These are phyloP conservation scores for Fusarium caatingaense DNA, from an alignment of 2,329 filamentous ascomycete genomes.

Conservation along the genomic window DNA sequence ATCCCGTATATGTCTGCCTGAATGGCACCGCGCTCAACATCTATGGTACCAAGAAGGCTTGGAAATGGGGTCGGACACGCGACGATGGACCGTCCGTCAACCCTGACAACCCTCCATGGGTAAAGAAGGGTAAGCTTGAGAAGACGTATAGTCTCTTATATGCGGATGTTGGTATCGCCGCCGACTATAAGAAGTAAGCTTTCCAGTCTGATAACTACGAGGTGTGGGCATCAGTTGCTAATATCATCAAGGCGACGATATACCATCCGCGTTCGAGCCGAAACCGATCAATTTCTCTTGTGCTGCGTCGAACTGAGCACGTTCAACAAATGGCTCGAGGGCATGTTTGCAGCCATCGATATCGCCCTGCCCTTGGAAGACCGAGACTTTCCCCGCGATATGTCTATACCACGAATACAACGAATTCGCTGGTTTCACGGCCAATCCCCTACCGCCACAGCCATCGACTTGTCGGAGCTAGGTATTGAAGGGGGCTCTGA, in stretches of 20 bases:
- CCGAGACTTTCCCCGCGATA: constrained; percentile 71
- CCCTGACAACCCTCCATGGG: constrained; percentile 63
- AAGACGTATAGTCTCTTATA: constrained; percentile 78
- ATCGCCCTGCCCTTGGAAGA: constrained; percentile 78
- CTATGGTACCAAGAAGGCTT: constrained; percentile 70
- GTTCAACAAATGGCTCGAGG: constrained; percentile 76
- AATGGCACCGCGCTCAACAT: constrained; percentile 76
- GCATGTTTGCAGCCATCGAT: constrained; percentile 78
- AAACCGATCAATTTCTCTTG: constrained; percentile 79
- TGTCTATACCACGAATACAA: constrained; percentile 69
- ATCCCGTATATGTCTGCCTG: constrained; percentile 70
- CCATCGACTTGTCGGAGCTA: constrained; percentile 43
- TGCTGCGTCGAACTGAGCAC: constrained; percentile 72
- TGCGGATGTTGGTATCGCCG: constrained; percentile 79
- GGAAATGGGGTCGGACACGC: constrained; percentile 60
- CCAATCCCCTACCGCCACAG: constrained; percentile 48
- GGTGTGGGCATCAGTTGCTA: constrained; percentile 5
- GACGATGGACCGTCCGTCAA: constrained; percentile 63
- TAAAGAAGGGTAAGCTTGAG: constrained; percentile 67
- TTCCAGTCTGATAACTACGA: not conserved
- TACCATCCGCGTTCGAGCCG: constrained; percentile 77
- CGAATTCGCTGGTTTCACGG: constrained; percentile 63
- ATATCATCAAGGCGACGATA: constrained; percentile 62
- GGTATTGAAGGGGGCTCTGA: constrained; percentile 35
- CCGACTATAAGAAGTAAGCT: constrained; percentile 76